These are phyloP conservation scores for Teratosphaeriaceae sp. DNA, from an alignment of 2,329 filamentous ascomycete species.

Conservation along the genomic window DNA sequence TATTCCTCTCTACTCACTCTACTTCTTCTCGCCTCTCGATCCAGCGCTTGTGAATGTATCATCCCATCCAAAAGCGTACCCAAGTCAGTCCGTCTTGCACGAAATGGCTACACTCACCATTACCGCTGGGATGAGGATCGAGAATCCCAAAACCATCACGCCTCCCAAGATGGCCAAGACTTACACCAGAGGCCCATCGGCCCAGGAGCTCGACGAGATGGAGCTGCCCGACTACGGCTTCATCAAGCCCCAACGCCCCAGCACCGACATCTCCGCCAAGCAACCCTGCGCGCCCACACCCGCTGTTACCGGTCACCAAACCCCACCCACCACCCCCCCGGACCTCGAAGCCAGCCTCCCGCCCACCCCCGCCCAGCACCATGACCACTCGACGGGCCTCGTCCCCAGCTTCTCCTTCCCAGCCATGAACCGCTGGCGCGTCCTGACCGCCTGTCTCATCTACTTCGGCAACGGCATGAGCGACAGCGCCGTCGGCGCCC, in stretches of 20 bases:
- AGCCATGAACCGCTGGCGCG: constrained; percentile 62
- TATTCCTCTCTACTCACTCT: background rate
- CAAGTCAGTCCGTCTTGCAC: background rate
- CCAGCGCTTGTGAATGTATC: background rate
- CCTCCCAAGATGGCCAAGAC: constrained; percentile 6
- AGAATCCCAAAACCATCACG: background rate
- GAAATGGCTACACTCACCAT: constrained; percentile 10
- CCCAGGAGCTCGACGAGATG: constrained; percentile 21
- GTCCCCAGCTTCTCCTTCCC: constrained; percentile 52
- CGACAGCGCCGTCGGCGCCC: constrained; percentile 62
- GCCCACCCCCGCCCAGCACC: background rate
- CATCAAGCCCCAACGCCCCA: constrained; percentile 1
- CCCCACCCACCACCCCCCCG: constrained; percentile 30
- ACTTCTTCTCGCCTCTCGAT: background rate
- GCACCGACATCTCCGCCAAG: constrained; percentile 1
- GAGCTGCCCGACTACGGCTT: constrained; percentile 18
- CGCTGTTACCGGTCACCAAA: constrained; percentile 11
- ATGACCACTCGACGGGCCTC: constrained; percentile 16
- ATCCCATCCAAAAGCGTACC: background rate
- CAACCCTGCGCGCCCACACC: constrained; percentile 10
- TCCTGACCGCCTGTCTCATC: constrained; percentile 58
- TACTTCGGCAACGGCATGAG: constrained; percentile 65
- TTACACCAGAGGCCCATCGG: constrained; percentile 13
- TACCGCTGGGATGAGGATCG: constrained; percentile 9
- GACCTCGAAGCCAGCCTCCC: constrained; percentile 26